Conservation (phyloP, 495 filamentous ascomycete species). For the Glarea lozoyensis region DNA sequence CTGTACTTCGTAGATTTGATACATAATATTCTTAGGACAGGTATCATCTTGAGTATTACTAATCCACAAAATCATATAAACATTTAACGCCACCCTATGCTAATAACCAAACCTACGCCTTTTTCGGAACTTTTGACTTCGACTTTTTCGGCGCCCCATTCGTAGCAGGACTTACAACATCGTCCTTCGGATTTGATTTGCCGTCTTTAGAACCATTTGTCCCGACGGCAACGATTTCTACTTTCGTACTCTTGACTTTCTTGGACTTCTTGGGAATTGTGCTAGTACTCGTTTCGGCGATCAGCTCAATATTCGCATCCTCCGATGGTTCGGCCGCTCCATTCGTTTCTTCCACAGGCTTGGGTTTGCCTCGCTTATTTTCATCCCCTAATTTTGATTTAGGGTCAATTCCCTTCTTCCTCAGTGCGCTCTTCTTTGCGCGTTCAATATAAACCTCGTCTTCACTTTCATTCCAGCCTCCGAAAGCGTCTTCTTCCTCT, state of each 20-base stretch:
- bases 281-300: too few species aligned
- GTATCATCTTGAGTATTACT: too few species aligned
- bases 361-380: constrained; percentile 3
- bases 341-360: not conserved
- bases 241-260: too few species aligned
- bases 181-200: too few species aligned
- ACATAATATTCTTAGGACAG: too few species aligned
- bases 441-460: constrained; percentile 70
- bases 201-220: too few species aligned
- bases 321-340: not conserved
- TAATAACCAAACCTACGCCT: not conserved
- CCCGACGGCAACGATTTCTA: too few species aligned
- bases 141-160: not conserved
- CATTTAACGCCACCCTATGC: not conserved
- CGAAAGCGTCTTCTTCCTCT: constrained; percentile 53
- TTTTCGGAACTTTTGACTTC: not conserved
- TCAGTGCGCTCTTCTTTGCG: constrained; percentile 53
- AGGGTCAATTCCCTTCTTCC: constrained; percentile 44
- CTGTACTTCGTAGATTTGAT: too few species aligned
- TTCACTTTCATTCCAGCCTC: constrained; percentile 81
- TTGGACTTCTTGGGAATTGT: too few species aligned
- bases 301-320: not conserved
- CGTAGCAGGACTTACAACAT: too few species aligned
- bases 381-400: constrained; percentile 19
- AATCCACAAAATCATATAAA: too few species aligned